These are phyloP conservation scores for Hypoxylon fragiforme DNA, from an alignment of 495 filamentous ascomycete species.

Conservation along the genomic window DNA sequence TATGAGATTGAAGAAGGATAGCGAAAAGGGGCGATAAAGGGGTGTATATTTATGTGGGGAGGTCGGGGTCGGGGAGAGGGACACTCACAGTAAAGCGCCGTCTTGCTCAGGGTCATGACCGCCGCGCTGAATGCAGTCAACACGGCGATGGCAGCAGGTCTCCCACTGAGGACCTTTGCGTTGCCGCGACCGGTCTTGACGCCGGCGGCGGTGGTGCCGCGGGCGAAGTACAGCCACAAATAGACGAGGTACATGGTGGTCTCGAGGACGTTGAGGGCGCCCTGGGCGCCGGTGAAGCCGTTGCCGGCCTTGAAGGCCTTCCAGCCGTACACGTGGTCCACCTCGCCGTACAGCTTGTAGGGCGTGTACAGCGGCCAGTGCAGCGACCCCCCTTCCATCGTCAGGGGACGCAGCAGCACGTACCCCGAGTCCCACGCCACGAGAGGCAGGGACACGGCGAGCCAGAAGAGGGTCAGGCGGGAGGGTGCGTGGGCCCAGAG, in stretches of 20 bases:
- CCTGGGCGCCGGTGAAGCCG: slow-evolving; percentile 83
- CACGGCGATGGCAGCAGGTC: slow-evolving; percentile 63
- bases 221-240: slow-evolving; percentile 59
- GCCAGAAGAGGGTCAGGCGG: slow-evolving; percentile 69
- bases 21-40: no score
- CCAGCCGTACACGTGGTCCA: slow-evolving; percentile 87
- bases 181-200: slow-evolving; percentile 20
- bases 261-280: slow-evolving; percentile 73
- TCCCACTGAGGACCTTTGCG: slow-evolving; percentile 55
- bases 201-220: slow-evolving; percentile 43
- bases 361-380: slow-evolving; percentile 78
- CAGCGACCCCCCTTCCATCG: slow-evolving; percentile 76
- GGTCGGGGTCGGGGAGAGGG: not conserved
- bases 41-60: no score
- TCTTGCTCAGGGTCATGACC: slow-evolving; percentile 87
- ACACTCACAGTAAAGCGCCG: slow-evolving; percentile 80
- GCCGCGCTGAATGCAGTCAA: slow-evolving; percentile 69
- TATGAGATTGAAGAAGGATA: no score
- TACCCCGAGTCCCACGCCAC: slow-evolving; percentile 85
- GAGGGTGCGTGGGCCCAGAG: slow-evolving; percentile 71
- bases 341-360: slow-evolving; percentile 77
- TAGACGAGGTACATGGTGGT: slow-evolving; percentile 71
- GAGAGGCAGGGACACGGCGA: slow-evolving; percentile 75
- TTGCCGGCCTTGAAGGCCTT: slow-evolving; percentile 70
- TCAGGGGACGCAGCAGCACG: slow-evolving; percentile 78